Conservation (phyloP, 2,329 filamentous ascomycete species). For the Xylariaceae sp. region DNA sequence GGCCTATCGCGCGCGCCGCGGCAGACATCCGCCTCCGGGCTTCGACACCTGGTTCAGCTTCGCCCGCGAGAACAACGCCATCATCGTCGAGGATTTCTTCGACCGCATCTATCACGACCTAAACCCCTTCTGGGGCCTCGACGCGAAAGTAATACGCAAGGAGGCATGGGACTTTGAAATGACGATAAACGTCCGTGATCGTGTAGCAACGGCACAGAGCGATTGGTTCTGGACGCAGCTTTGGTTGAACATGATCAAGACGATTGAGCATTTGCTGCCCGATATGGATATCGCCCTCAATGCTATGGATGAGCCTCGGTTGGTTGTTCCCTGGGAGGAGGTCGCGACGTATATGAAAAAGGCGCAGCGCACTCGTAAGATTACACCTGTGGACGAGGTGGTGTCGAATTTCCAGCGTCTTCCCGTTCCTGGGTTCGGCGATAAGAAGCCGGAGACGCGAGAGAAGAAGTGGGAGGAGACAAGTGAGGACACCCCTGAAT, state of each 20-base stretch:
- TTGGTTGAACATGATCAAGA: constrained; percentile 49
- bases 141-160: constrained; percentile 44
- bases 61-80: constrained; percentile 38
- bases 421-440: constrained; percentile 36
- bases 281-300: constrained; percentile 66
- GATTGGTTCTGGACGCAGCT: constrained; percentile 56
- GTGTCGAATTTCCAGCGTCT: constrained; percentile 41
- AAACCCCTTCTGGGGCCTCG: constrained; percentile 50
- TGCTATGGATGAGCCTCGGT: constrained; percentile 60
- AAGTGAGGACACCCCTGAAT: constrained; percentile 34
- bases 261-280: constrained; percentile 51
- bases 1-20: constrained; percentile 41
- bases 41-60: constrained; percentile 46
- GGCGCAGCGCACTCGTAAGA: constrained; percentile 43
- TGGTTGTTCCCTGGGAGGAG: constrained; percentile 60
- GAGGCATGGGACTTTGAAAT: constrained; percentile 54
- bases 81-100: constrained; percentile 46
- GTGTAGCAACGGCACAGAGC: constrained; percentile 45
- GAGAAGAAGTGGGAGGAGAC: constrained; percentile 47
- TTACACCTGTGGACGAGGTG: constrained; percentile 42
- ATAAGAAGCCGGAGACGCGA: constrained; percentile 33
- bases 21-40: constrained; percentile 46
- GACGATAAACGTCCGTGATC: constrained; percentile 54
- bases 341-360: constrained; percentile 50
- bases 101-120: constrained; percentile 51